Base-by-base conservation (phyloP, 176 grass and related monocot species). In the Carex scoparia region DNA sequence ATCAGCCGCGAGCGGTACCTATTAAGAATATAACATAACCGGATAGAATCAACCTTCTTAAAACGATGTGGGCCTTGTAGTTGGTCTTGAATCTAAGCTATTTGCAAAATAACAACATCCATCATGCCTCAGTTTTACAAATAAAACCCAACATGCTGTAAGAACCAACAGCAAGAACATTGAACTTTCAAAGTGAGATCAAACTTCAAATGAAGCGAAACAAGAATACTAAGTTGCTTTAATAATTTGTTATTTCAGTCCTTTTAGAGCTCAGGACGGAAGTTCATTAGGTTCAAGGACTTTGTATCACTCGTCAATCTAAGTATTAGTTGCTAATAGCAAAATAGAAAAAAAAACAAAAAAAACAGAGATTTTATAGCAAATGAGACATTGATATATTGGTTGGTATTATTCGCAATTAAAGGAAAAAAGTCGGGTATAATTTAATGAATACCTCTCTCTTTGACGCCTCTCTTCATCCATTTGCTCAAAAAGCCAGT, bases 401-500 rank as follows among this genome's bases (percentile, higher is more conserved):
- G 32, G 9, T 75, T 30, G 18, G 71, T 69, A 69, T 53, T 75
- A 75, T 30, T 75, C 53, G 4, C 71, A 75, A 2, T 30, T 75
- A 75, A 44, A 53, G 6, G 48, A 51, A 51, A 54, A 54, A 13
- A 38, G 15, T 68, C 46, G 15, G 9, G 44, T 48, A 51, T 48
- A 11, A 72, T 44, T 10, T 46, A 72, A 38, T 23, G 38, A 72
- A 46, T 72, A 72, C 65, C 87, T 94, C 70, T 95, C 93, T 71
- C 93, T 90, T 71, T 90, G 96, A 23, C 96, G 87, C 80, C 96
- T 98, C 54, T 98, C 96, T 84, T 98, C 96, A 88, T 98, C 96
- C 96, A 98, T 98, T 87, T 94, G 91, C 86, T 98, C 96, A 86
- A 98, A 98, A 86, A 98, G 84, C 96, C 96, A 98, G 87, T 91